Evolutionary conservation across 2,329 filamentous ascomycete species (phyloP), one percentile per base, ranked within the genome.

Genomic region (Aspergillus sp.): DNA sequence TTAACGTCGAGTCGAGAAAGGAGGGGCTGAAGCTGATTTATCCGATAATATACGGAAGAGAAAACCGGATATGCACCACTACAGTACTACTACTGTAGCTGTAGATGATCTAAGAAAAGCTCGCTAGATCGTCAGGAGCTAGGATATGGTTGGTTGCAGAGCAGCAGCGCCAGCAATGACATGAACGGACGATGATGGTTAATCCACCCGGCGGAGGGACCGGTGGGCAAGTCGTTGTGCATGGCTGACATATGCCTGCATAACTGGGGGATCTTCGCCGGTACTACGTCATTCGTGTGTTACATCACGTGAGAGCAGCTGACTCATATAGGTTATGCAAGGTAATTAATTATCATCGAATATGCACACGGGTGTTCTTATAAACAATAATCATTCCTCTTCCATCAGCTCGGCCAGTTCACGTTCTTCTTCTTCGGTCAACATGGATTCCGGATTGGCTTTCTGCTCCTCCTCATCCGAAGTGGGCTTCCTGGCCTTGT

Each of bases 351-450:
- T 19, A 19, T 19, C 19, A 19, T 19, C 19, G 19, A 19, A 19
- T 19, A 19, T 19, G 19, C 19, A 19, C 19, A 19, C 2, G 19
- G 2, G 19, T 19, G 19, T 19, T 19, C 19, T 19, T 19, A 19
- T 19, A 19, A 19, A 19, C 19, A 19, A 19, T 19, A 19, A 19
- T 19, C 19, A 19, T 19, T 19, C 19, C 19, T 88, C 83, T 47
- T 83, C 88, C 87, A 98, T 87, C 63, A 98, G 70, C 53, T 90
- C 93, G 9, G 88, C 90, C 53, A 98, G 73, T 66, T 97, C 93
- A 4, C 86, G 84, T 67, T 97, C 91, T 65, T 98, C 93, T 57
- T 97, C 91, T 8, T 81, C 85, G 4, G 89, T 95, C 67, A 96
- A 71, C 60, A 72, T 64, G 4, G 74, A 71, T 45, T 77, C 76